Evolutionary conservation across 768 basidiomycete species (phyloP).

Genomic region (Collybiopsis confluens): DNA sequence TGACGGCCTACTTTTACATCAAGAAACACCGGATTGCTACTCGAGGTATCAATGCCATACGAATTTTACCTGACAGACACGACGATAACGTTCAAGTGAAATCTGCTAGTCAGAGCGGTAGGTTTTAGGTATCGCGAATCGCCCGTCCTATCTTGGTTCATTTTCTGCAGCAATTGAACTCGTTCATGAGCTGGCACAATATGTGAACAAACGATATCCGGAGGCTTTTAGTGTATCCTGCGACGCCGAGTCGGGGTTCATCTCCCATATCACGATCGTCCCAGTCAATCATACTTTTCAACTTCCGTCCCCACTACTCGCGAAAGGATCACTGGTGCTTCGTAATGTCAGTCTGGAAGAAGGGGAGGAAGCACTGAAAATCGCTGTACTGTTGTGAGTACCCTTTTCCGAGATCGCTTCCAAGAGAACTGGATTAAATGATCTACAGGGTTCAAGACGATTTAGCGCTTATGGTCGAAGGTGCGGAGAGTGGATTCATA

Average conservation of each 20-base stretch:
- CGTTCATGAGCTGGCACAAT: slow-evolving; percentile 65
- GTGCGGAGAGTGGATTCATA: slow-evolving; percentile 18
- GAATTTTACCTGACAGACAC: slow-evolving; percentile 45
- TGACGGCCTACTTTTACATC: slow-evolving; percentile 52
- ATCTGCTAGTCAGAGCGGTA: slow-evolving; percentile 18
- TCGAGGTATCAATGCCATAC: slow-evolving; percentile 43
- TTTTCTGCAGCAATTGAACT: slow-evolving; percentile 67
- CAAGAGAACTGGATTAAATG: too few relatives aligned
- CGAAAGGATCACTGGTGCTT: slow-evolving; percentile 16
- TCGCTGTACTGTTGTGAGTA: slow-evolving; percentile 59
- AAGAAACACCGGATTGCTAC: slow-evolving; percentile 51
- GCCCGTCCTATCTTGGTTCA: too few relatives aligned
- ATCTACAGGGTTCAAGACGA: slow-evolving; percentile 54
- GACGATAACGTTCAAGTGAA: slow-evolving; percentile 7
- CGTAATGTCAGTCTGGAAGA: slow-evolving; percentile 17
- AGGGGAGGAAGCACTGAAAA: slow-evolving; percentile 54
- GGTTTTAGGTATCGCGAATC: too few relatives aligned
- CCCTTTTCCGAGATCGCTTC: too few relatives aligned
- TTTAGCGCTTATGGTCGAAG: slow-evolving; percentile 58
- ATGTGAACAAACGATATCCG: slow-evolving; percentile 61
- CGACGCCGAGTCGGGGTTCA: slow-evolving; percentile 19
- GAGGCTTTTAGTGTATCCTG: slow-evolving; percentile 48
- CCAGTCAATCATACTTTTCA: slow-evolving; percentile 47
- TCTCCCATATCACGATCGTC: slow-evolving; percentile 48
- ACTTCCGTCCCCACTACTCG: slow-evolving; percentile 35